Conservation (phyloP, 805 yeast species). For the Schizosaccharomyces lindneri region DNA sequence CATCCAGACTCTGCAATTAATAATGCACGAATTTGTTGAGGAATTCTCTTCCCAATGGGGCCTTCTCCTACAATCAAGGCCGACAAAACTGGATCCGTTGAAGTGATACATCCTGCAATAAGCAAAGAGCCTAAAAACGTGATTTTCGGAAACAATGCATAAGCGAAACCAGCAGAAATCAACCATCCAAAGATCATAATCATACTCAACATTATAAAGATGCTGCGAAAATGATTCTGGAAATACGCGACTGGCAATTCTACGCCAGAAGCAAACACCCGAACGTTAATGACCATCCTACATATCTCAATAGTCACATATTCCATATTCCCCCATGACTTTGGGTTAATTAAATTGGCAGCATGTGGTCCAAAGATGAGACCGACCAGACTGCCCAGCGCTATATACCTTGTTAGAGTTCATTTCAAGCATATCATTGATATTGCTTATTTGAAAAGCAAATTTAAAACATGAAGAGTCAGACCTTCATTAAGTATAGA, state of each 20-base stretch:
- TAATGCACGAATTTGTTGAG: conserved; percentile 66
- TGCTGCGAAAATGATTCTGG: conserved; percentile 61
- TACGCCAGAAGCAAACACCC: conserved; percentile 82
- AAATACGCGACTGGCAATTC: conserved; percentile 77
- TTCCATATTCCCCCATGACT: conserved; percentile 67
- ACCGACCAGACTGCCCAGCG: conserved; percentile 68
- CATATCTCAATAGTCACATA: conserved; percentile 60
- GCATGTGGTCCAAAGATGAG: conserved; percentile 75
- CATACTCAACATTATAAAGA: conserved; percentile 47
- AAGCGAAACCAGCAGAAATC: conserved; percentile 52
- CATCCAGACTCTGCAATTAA: conserved; percentile 73
- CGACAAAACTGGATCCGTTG: conserved; percentile 86
- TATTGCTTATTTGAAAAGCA: no score
- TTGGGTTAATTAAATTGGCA: conserved; percentile 59
- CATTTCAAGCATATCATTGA: background rate
- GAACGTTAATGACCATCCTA: conserved; percentile 60
- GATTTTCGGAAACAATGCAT: conserved; percentile 51
- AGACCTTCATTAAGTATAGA: no score
- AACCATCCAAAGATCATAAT: conserved; percentile 86
- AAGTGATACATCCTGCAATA: conserved; percentile 72
- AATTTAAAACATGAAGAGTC: no score
- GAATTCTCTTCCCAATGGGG: conserved; percentile 69
- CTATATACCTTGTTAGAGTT: conserved; percentile 1
- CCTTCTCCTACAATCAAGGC: conserved; percentile 92
- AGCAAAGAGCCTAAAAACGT: conserved; percentile 46